These are phyloP conservation scores for Kodamaea sp. DNA, from an alignment of 1,139 yeast genomes.

Conservation along the genomic window DNA sequence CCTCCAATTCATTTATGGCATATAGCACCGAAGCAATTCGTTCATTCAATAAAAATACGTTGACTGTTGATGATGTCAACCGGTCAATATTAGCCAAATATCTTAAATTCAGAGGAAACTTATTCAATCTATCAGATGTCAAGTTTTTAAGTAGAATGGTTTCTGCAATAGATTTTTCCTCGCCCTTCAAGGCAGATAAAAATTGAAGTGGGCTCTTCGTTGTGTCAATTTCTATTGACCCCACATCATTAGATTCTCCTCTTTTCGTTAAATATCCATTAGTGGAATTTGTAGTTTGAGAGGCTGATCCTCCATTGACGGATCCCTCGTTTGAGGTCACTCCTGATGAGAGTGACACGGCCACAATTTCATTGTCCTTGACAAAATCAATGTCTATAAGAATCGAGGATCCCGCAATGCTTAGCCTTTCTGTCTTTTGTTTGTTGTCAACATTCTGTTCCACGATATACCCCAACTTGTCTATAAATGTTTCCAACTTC, in stretches of 20 bases:
- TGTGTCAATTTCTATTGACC: constrained; percentile 4
- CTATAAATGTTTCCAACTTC: constrained; percentile 46
- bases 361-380: constrained; percentile 25
- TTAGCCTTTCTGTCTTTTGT: constrained; percentile 29
- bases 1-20: constrained; percentile 25
- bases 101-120: constrained; percentile 39
- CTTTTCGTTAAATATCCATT: not conserved
- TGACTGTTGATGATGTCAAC: constrained; percentile 30
- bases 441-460: constrained; percentile 20
- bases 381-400: constrained; percentile 46
- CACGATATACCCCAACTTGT: constrained; percentile 35
- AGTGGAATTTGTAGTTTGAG: constrained; percentile 1
- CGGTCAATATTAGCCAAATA: constrained; percentile 41
- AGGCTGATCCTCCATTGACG: constrained; percentile 1
- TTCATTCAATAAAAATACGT: constrained; percentile 36
- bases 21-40: constrained; percentile 31
- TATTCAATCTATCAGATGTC: constrained; percentile 22
- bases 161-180: constrained; percentile 24
- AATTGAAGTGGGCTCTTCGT: constrained; percentile 9
- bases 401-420: constrained; percentile 47
- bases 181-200: constrained; percentile 3
- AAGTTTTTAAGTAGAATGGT: constrained; percentile 31
- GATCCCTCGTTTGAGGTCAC: constrained; percentile 3
- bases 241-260: constrained; percentile 1
- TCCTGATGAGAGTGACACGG: constrained; percentile 35